Evolutionary conservation across 768 basidiomycete genomes (phyloP), one percentile per base, ranked within the genome.

Genomic region (Multifurca ochricompacta): DNA sequence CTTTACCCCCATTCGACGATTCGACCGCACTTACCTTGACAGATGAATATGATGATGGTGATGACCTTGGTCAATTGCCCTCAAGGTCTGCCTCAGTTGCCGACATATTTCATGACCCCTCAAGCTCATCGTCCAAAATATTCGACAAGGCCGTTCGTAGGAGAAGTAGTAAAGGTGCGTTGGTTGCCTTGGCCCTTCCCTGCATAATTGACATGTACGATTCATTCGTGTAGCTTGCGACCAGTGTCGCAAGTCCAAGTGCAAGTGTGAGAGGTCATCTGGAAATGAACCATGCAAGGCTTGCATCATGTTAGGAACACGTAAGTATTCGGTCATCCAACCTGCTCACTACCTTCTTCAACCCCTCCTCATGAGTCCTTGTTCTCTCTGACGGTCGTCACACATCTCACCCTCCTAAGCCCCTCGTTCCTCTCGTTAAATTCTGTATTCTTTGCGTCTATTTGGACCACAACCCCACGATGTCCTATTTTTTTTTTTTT

Each of bases 171-270:
- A 90, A 88, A 78, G 84, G 84, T 79, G 60, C 19, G 69, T 51
- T 27, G 23, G 14, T 32, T 16, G 16, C 21, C 30, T 35, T 25
- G 7, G 1, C 7, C 28, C 28, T 14, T 31, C 11, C 23, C 13
- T 13, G 3, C 21, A 31, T 6, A n/a, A 19, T 45, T 8, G 39
- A 45, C 21, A 27, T 14, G 51, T 43, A 14, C 46, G 42, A 8
- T 43, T 41, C 13, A 16, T 43, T 37, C 8, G 13, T 23, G 3
- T 59, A 86, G 88, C 90, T 21, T 92, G 89, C 70, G 89, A 91
- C 69, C 87, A 91, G 64, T 91, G 90, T 67, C 79, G 89, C 52
- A 91, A 91, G 68, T 68, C 68, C 54, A 75, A 74, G 60, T 86
- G 82, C 64, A 91, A 91, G 70, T 91, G 90, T 68, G 90, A 91